A percentile compares a stretch with the other conserved stretches of the same genome.
Conservation (phyloP, 768 basidiomycete genomes). For the Porphyrellus cyaneotinctus region DNA sequence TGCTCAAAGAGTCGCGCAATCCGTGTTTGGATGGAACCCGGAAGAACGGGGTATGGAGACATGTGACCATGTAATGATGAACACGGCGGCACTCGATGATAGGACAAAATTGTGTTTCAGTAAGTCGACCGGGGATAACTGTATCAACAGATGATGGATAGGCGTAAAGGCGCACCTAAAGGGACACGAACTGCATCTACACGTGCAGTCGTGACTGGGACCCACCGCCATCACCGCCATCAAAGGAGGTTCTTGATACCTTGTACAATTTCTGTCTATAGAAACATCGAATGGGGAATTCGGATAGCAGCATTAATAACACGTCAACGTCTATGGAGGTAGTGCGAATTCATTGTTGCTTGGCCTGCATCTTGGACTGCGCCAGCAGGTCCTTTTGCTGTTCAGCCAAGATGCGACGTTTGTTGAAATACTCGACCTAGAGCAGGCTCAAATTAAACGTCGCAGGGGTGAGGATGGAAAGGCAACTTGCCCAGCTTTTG, state of each 20-base stretch:
- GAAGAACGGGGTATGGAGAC: background rate
- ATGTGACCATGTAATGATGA: background rate
- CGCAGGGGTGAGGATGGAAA: too few relatives aligned
- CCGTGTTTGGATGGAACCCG: too few relatives aligned
- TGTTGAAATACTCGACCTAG: slow-evolving; percentile 94
- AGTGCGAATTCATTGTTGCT: slow-evolving; percentile 14
- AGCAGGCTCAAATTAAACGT: background rate
- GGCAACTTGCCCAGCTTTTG: slow-evolving; percentile 76
- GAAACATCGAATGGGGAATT: background rate
- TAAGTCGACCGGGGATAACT: background rate
- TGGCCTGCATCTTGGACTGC: slow-evolving; percentile 38
- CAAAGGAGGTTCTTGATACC: slow-evolving; percentile 2
- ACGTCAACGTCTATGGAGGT: too few relatives aligned
- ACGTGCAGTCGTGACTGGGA: background rate
- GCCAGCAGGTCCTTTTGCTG: slow-evolving; percentile 71
- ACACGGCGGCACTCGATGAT: background rate
- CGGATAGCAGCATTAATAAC: too few relatives aligned
- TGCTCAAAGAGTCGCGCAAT: too few relatives aligned
- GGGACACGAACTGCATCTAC: background rate
- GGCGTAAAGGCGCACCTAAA: background rate
- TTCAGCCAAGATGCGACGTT: slow-evolving; percentile 76
- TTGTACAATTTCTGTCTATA: background rate
- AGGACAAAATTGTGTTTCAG: background rate
- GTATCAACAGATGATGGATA: background rate
- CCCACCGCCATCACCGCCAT: slow-evolving; percentile 1